These are phyloP conservation scores for Aureobasidium sp. DNA, from an alignment of 2,329 filamentous ascomycete genomes.

Conservation along the genomic window DNA sequence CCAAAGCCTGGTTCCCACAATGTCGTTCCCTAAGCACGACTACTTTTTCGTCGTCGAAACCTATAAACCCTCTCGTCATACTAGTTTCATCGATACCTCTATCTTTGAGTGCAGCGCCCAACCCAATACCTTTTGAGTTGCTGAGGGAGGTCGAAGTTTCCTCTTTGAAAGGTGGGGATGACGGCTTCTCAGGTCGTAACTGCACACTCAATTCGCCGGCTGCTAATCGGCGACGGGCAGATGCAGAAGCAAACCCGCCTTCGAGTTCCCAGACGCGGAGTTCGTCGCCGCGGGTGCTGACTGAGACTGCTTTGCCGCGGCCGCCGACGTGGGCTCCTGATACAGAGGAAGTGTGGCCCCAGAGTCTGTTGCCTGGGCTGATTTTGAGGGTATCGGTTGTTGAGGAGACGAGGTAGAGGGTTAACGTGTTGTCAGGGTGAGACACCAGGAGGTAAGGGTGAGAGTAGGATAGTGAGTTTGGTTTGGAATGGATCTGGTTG, in stretches of 20 bases:
- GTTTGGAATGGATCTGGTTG: constrained; percentile 31
- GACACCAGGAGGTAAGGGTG: constrained; percentile 82
- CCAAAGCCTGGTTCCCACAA: constrained; percentile 61
- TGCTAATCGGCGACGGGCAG: constrained; percentile 34
- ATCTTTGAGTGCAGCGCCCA: constrained; percentile 26
- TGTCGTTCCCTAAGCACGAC: constrained; percentile 68
- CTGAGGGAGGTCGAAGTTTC: constrained; percentile 18
- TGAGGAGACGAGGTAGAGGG: constrained; percentile 73
- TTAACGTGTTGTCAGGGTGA: constrained; percentile 79
- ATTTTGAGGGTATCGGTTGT: constrained; percentile 58
- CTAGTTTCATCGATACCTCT: constrained; percentile 24
- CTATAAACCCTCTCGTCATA: constrained; percentile 57
- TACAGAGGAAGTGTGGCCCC: constrained; percentile 87
- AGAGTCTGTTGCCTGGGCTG: constrained; percentile 66
- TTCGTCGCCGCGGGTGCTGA: constrained; percentile 64
- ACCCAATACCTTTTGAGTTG: constrained; percentile 24
- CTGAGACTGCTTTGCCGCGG: constrained; percentile 81
- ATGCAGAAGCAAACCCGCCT: constrained; percentile 48
- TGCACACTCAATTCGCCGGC: constrained; percentile 46
- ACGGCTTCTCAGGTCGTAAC: constrained; percentile 28
- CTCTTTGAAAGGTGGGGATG: too few species aligned
- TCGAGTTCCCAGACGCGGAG: constrained; percentile 82
- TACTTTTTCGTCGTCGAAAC: constrained; percentile 89
- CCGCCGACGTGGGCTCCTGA: constrained; percentile 77
- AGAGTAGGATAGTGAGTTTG: constrained; percentile 45